These are phyloP conservation scores for Monocercomonoides exilis DNA, from an alignment of 78 protist genomes.

Conservation along the genomic window DNA sequence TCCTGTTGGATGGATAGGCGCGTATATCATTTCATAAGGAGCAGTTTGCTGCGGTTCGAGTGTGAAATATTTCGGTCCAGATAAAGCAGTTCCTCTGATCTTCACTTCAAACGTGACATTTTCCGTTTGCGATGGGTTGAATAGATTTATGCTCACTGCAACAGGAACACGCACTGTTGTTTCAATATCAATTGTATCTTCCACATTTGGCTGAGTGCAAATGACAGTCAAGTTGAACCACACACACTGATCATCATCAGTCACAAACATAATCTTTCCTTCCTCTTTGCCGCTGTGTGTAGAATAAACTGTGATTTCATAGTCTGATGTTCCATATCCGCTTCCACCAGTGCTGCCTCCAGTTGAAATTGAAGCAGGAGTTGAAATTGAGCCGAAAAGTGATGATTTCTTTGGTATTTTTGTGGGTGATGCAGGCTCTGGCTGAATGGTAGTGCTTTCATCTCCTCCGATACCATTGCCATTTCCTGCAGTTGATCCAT, in stretches of 20 bases:
- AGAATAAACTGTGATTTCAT: not conserved
- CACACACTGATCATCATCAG: conserved; percentile 35
- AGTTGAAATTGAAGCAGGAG: not conserved
- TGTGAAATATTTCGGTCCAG: not conserved
- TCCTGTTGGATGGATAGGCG: not conserved
- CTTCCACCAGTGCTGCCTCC: not conserved
- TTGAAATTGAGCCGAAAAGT: not conserved
- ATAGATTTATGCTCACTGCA: not conserved
- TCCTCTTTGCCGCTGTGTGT: not conserved
- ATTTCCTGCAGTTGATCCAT: too few species aligned
- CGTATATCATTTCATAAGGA: not conserved
- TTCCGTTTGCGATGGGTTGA: not conserved
- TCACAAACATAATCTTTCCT: conserved; percentile 47
- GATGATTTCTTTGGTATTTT: not conserved
- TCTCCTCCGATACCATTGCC: too few species aligned
- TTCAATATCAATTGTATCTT: not conserved
- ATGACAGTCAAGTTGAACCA: conserved; percentile 52
- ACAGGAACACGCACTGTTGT: conserved; percentile 24
- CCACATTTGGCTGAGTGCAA: conserved; percentile 34
- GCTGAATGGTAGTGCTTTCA: not conserved
- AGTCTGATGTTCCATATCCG: not conserved
- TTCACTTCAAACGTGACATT: not conserved
- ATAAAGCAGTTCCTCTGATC: not conserved
- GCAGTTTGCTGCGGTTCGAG: not conserved
- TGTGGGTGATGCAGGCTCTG: not conserved